Base-by-base conservation (phyloP, 2,329 filamentous ascomycete genomes). In the Calonectria henricotiae region DNA sequence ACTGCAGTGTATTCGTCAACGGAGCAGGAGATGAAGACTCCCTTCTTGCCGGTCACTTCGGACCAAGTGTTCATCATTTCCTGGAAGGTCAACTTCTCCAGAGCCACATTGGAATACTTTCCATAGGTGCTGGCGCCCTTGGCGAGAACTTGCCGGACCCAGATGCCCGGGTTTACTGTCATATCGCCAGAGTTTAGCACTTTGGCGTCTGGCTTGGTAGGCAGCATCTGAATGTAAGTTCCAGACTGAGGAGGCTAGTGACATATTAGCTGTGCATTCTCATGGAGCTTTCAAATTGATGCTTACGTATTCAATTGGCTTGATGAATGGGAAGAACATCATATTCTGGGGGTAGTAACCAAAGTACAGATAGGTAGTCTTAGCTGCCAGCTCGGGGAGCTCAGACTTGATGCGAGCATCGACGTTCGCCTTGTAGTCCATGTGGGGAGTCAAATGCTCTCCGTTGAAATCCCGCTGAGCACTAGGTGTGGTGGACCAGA, bases 371-470 rank as follows among this genome's bases (percentile, higher is more conserved):
- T 67, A 67, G 2, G 65, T 67, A 1, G 65, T 67, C 44, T 67
- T 67, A 5, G 65, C 55, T 0, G 65, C 65, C 11, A 67, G 35
- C 17, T 67, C 65, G 25, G 65, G 65, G 4, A 68, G 60, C 49
- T 68, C 66, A 15, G 60, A 64, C 27, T 68, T 68, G 60, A 68
- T 68, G 37, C 66, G 66, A 5, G 66, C 66, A 23, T 68, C 66
- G 9, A 68, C 66, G 32, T 68, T 68, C 11, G 66, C 66, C 49
- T 68, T 68, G 66, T 68, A 68, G 61, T 68, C 66, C 66, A 68
- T 68, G 49, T 68, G 66, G 64, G 66, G 66, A 1, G 66, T 68
- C 32, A 68, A 8, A 6, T 64, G 61, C 20, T 64, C 66, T 37
- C 66, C 66, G 41, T 68, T 64, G 30, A 64, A 66, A 23, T 66